phyloP scores from a whole-genome alignment of 2,329 filamentous ascomycete species.

The Penicillium sp. region DNA sequence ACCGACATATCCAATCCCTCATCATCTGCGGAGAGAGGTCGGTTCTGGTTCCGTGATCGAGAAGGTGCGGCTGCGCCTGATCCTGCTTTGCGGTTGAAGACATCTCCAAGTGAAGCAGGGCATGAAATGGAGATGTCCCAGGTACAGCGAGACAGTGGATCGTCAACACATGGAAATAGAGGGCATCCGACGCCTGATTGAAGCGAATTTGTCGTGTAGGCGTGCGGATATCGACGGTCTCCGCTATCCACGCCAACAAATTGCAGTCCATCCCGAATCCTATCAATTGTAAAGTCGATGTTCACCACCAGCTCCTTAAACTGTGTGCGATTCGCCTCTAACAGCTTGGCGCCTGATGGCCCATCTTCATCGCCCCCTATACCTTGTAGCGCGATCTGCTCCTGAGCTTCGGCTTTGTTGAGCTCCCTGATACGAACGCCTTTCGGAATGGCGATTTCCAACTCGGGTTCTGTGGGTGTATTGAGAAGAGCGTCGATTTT shows the following conservation, averaged over 20 bases:
- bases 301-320: constrained; percentile 66
- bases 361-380: constrained; percentile 44
- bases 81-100: constrained; percentile 46
- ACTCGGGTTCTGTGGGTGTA: constrained; percentile 58
- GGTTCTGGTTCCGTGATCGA: constrained; percentile 30
- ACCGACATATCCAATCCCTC: constrained; percentile 87
- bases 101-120: constrained; percentile 84
- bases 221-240: constrained; percentile 84
- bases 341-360: constrained; percentile 35
- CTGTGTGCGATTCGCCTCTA: constrained; percentile 47
- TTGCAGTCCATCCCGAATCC: constrained; percentile 83
- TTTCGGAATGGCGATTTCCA: constrained; percentile 64
- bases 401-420: constrained; percentile 56
- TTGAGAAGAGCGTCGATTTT: constrained; percentile 65
- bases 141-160: constrained; percentile 75
- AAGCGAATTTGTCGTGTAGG: constrained; percentile 82
- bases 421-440: constrained; percentile 66
- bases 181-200: constrained; percentile 80
- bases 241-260: constrained; percentile 84
- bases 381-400: constrained; percentile 47
- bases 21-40: constrained; percentile 71
- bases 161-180: constrained; percentile 92
- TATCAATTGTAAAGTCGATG: constrained; percentile 77
- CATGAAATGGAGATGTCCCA: constrained; percentile 90
- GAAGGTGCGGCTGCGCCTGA: constrained; percentile 21